These are phyloP conservation scores for Skeletonema potamos DNA, from an alignment of 108 stramenopile species.

Conservation along the genomic window DNA sequence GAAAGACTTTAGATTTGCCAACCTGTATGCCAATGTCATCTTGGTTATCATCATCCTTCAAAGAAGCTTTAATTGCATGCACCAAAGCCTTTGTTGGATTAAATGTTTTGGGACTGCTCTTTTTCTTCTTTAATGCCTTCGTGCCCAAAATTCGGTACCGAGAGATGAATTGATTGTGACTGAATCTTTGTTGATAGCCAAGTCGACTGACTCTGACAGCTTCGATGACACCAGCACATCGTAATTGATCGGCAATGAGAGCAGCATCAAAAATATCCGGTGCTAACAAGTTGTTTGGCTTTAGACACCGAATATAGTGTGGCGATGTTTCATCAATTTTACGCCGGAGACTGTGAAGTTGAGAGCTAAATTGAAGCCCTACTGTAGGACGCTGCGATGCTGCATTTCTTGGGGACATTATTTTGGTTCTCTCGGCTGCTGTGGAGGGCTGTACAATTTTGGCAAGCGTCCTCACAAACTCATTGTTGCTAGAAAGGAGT, in stretches of 20 bases:
- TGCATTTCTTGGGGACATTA: slow-evolving; percentile 16
- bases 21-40: slow-evolving; percentile 73
- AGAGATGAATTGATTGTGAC: slow-evolving; percentile 61
- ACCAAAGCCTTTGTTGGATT: slow-evolving; percentile 26
- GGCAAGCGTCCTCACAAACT: slow-evolving; percentile 52
- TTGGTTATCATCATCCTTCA: slow-evolving; percentile 29
- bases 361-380: slow-evolving; percentile 74
- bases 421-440: slow-evolving; percentile 2
- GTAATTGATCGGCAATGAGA: slow-evolving; percentile 78
- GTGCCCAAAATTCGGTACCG: slow-evolving; percentile 54
- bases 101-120: slow-evolving; percentile 5
- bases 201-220: slow-evolving; percentile 82
- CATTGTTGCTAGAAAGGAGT: slow-evolving; percentile 48
- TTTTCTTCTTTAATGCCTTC: slow-evolving; percentile 13
- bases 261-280: slow-evolving; percentile 70
- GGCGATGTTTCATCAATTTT: slow-evolving; percentile 80
- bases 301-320: slow-evolving; percentile 88
- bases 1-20: slow-evolving; percentile 90
- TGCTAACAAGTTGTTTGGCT: slow-evolving; percentile 78
- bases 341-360: slow-evolving; percentile 59
- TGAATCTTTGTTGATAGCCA: slow-evolving; percentile 83
- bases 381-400: slow-evolving; percentile 58
- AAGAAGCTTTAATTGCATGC: slow-evolving; percentile 20
- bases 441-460: slow-evolving; percentile 34
- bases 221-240: slow-evolving; percentile 88